Base-by-base conservation (phyloP, 257 asterid genomes). In the Gardenia jasminoides region DNA sequence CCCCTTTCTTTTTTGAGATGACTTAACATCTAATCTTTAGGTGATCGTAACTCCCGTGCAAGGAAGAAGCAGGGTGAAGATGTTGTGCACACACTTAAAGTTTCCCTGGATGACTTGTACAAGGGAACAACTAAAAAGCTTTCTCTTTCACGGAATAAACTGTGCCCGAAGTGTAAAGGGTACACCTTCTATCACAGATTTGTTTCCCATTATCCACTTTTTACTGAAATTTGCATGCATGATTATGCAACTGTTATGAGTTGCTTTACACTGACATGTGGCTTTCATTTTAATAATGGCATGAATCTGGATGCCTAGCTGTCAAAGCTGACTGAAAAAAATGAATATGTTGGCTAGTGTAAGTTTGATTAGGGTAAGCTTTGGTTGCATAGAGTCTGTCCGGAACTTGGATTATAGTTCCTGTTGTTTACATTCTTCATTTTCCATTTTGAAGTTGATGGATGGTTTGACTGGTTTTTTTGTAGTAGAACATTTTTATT, bases 131-230 rank as follows among this genome's bases (percentile, higher is more conserved):
- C 87, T 54, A 90, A 82, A 74, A 88, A 82, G 83, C 74, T 85
- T 76, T 83, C 91, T 30, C 80, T 84, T 58, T 83, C 89, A 67
- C 85, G 89, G 79, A 85, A 85, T 36, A 75, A 70, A 59, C 75
- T 86, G 73, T 90, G 92, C 88, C 72, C 80, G 70, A 85, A 87
- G 83, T 88, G 94, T 81, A 85, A 88, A 75, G 92, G 94, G 92
- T 90, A 81, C 69, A 26, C 33, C 46, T 54, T 68, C 76, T 48
- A 59, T 70, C 83, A 50, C 59, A 47, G 46, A 16, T 70, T 62
- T 58, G 7, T 56, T 31, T 61, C 44, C 50, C 50, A 43, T 56
- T 6, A 54, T 19, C 31, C n/a, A 58, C 33, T 61, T 39, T 4
- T 5, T 69, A 61, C 66, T 71, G 77, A 61, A 31, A 43, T 24